Conservation (phyloP, 2,329 filamentous ascomycete genomes). For the Diaporthe batatas region DNA sequence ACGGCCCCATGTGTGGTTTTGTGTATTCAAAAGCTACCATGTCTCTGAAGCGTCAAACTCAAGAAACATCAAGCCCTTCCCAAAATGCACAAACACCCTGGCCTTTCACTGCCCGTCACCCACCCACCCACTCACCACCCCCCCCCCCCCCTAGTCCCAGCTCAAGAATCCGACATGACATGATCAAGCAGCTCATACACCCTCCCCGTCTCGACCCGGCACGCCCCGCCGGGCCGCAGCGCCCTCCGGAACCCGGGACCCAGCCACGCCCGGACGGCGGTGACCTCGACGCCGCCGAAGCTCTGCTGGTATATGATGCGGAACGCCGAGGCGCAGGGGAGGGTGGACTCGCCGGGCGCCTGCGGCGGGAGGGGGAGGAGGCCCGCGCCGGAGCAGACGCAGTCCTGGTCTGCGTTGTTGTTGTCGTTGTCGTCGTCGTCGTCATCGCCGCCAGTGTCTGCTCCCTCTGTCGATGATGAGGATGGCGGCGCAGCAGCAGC, state of each 20-base stretch:
- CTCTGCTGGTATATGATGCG: constrained; percentile 51
- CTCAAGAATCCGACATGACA: constrained; percentile 36
- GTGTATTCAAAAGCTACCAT: too few relatives aligned
- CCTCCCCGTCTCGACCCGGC: constrained; percentile 39
- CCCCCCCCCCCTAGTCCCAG: too few relatives aligned
- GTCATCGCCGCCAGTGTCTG: too few relatives aligned
- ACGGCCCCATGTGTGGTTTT: too few relatives aligned
- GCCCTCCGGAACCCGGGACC: constrained; percentile 40
- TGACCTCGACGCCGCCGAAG: constrained; percentile 46
- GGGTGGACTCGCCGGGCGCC: constrained; percentile 48
- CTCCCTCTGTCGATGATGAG: background rate
- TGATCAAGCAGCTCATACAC: constrained; percentile 42
- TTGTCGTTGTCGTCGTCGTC: too few relatives aligned
- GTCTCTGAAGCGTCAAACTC: too few relatives aligned
- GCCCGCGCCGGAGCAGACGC: constrained; percentile 11
- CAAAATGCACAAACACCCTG: too few relatives aligned
- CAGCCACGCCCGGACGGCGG: constrained; percentile 37
- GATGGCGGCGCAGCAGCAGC: too few relatives aligned
- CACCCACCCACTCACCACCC: too few relatives aligned
- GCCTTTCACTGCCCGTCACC: too few relatives aligned
- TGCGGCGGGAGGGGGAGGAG: constrained; percentile 32
- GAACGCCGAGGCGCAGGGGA: constrained; percentile 51
- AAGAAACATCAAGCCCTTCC: too few relatives aligned
- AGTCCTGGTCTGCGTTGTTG: background rate
- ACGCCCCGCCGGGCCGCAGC: constrained; percentile 33